phyloP scores from a whole-genome alignment of 2,329 filamentous ascomycete genomes.

The Cyanodermella asteris region DNA sequence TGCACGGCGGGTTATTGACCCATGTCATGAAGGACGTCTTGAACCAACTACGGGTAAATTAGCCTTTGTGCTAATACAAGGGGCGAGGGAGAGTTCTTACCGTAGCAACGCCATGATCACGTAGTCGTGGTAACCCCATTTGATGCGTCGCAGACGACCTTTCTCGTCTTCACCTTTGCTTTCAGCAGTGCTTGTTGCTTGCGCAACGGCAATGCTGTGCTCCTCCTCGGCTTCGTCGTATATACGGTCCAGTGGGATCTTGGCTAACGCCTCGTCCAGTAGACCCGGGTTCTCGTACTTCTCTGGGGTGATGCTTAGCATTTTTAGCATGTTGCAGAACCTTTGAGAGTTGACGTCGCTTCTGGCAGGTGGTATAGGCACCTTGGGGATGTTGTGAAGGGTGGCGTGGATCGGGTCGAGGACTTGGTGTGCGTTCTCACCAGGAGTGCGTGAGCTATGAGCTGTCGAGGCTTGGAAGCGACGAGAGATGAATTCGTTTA shows the following conservation, averaged over 20 bases:
- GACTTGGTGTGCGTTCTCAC: too few relatives aligned
- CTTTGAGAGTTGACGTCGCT: conserved; percentile 50
- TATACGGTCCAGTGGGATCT: conserved; percentile 72
- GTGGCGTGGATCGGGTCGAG: too few relatives aligned
- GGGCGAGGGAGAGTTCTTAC: conserved; percentile 28
- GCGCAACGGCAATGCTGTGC: conserved; percentile 62
- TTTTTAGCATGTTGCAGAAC: conserved; percentile 63
- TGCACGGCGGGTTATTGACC: conserved; percentile 86
- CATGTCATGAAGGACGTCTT: conserved; percentile 86
- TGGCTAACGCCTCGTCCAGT: conserved; percentile 71
- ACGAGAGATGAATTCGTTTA: too few relatives aligned
- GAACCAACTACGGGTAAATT: conserved; percentile 49
- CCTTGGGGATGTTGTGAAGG: conserved; percentile 41
- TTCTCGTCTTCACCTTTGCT: too few relatives aligned
- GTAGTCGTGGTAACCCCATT: conserved; percentile 97
- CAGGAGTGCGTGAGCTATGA: too few relatives aligned
- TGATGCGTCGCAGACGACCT: too few relatives aligned
- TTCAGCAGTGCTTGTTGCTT: conserved; percentile 69
- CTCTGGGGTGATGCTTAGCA: conserved; percentile 66
- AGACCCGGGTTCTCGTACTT: conserved; percentile 94
- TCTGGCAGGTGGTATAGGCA: conserved; percentile 56
- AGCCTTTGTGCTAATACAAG: conserved; percentile 4
- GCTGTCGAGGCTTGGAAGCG: too few relatives aligned
- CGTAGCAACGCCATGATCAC: conserved; percentile 70
- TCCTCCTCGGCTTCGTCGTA: conserved; percentile 92